Evolutionary conservation across 768 basidiomycete species (phyloP).

Genomic region (Hericium alpestre): DNA sequence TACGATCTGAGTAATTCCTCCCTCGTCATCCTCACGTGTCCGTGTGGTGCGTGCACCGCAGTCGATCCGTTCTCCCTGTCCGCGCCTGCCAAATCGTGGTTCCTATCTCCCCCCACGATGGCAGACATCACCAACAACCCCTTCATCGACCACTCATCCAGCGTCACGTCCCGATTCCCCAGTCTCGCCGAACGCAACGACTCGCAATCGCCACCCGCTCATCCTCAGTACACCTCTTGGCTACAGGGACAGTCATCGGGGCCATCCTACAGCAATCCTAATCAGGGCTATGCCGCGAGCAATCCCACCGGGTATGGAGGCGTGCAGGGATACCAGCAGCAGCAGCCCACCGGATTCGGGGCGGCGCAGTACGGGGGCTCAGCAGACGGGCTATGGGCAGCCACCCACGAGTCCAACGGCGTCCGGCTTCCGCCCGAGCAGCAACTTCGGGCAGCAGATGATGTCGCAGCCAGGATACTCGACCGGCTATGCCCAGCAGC

Average conservation of each 20-base stretch:
- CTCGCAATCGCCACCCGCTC: constrained; percentile 8
- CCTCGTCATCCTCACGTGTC: neutral
- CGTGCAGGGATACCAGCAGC: neutral
- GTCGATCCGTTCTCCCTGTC: neutral
- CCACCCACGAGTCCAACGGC: neutral
- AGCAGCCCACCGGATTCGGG: constrained; percentile 5
- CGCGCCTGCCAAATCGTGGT: neutral
- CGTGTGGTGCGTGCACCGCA: neutral
- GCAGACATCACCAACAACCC: constrained; percentile 51
- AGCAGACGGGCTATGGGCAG: neutral
- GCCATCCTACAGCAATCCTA: constrained; percentile 2
- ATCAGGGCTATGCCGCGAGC: neutral
- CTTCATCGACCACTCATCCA: constrained; percentile 44
- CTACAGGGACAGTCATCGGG: constrained; percentile 22
- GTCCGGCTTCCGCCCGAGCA: constrained; percentile 6
- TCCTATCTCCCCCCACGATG: constrained; percentile 1
- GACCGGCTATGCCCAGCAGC: constrained; percentile 12
- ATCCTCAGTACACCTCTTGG: constrained; percentile 29
- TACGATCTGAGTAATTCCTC: neutral
- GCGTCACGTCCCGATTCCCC: constrained; percentile 42
- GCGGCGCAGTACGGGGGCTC: constrained; percentile 9
- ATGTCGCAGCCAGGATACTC: constrained; percentile 11
- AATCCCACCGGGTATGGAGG: neutral
- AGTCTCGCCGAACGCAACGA: constrained; percentile 34
- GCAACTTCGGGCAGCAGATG: constrained; percentile 6